Evolutionary conservation across 129 eudicot genomes (phyloP), one percentile per base, ranked within the genome.

Genomic region (Saussurea involucrata): DNA sequence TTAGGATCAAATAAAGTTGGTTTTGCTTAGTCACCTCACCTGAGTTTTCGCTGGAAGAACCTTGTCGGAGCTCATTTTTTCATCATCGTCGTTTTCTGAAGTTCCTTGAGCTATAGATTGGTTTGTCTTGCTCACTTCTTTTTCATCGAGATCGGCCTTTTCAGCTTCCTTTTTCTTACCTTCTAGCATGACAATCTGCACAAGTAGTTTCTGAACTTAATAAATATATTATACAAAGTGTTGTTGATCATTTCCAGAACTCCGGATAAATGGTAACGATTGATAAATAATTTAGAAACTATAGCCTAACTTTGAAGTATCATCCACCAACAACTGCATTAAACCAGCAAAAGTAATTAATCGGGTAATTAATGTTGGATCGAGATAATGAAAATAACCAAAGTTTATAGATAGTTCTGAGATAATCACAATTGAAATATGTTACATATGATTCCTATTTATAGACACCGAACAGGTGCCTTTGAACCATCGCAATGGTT

Each of bases 161-260:
- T 63, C 79, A 34, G 77, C 68, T 58, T 81, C 83, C 80, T 66
- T 87, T 34, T 83, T 85, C 83, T 80, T 69, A 42, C 81, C 83
- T 61, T 87, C 92, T 31, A 87, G 64, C 28, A 84, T 83, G 21
- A 80, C 90, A 81, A 90, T 80, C 96, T 87, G 85, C 76, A 78
- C 66, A 77, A 9, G 57, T 12, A 67, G 49, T 66, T 73, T 9
- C 53, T 21, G 25, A 55, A 73, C 64, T 80, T 24, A 67, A 34
- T 66, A 67, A 4, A 8, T 53, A 42, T 74, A 44, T 8, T 74
- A 34, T 63, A 57, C 55, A 33, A 15, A 66, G 22, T 44, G 28
- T 12, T 21, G 58, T 63, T 10, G 18, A 77, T 46, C 73, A 6
- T 64, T 57, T 68, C 37, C 12, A 46, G 66, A 32, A 28, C 34